phyloP scores from a whole-genome alignment of 2,329 filamentous ascomycete genomes.

The Chrysoporthe cubensis region DNA sequence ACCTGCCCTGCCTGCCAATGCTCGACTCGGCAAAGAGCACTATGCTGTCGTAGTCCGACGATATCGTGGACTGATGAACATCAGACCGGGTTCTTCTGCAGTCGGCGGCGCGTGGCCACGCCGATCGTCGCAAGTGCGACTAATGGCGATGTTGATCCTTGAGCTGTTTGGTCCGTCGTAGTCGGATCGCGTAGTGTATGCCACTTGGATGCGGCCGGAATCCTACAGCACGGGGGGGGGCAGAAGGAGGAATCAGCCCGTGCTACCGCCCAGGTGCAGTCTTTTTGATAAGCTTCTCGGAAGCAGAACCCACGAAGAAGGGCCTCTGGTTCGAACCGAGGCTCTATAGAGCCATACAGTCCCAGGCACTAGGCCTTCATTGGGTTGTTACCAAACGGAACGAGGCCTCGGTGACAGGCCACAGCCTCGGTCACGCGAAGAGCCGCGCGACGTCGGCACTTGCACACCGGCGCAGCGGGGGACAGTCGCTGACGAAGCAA shows the following conservation, averaged over 20 bases:
- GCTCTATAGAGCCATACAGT: not conserved
- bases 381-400: not conserved
- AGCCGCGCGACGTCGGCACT: not conserved
- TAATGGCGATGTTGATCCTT: conserved; percentile 8
- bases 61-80: not conserved
- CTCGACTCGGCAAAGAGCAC: not conserved
- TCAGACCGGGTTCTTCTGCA: not conserved
- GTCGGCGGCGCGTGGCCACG: not conserved
- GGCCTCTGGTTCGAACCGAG: not conserved
- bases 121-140: not conserved
- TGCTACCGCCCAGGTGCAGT: not conserved
- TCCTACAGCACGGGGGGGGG: not conserved
- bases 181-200: not conserved
- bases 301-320: not conserved
- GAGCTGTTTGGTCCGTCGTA: not conserved
- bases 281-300: not conserved
- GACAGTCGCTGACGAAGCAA: conserved; percentile 6
- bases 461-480: not conserved
- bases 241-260: not conserved
- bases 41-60: not conserved
- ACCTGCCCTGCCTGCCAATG: not conserved
- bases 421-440: not conserved
- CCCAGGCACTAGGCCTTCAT: not conserved
- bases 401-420: conserved; percentile 1
- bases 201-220: not conserved